Evolutionary conservation across 495 filamentous ascomycete genomes (phyloP).

Genomic region (Talaromyces borbonicus): DNA sequence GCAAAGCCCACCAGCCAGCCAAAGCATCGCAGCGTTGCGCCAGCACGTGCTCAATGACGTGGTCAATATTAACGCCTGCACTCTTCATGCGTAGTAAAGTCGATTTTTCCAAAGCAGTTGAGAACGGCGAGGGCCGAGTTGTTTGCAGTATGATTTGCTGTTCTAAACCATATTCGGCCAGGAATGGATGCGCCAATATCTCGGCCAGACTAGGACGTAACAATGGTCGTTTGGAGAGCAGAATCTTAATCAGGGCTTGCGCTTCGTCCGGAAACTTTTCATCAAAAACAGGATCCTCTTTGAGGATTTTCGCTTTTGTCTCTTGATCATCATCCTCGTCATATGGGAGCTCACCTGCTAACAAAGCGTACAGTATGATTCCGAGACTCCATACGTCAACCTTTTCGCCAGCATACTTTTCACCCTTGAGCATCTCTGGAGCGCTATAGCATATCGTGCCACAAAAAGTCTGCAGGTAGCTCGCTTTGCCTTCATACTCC

Average conservation of each 20-base stretch:
- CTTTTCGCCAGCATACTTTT: slow-evolving; percentile 95
- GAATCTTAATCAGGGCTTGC: slow-evolving; percentile 57
- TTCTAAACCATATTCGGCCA: slow-evolving; percentile 76
- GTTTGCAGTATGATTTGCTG: slow-evolving; percentile 87
- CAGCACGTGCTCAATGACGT: slow-evolving; percentile 87
- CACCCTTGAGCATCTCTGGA: slow-evolving; percentile 95
- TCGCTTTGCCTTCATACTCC: slow-evolving; percentile 92
- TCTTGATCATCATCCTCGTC: slow-evolving; percentile 86
- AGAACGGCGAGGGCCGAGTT: slow-evolving; percentile 74
- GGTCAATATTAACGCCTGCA: slow-evolving; percentile 88
- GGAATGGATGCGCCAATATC: slow-evolving; percentile 79
- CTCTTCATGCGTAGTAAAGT: slow-evolving; percentile 89
- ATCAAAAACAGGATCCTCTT: slow-evolving; percentile 73
- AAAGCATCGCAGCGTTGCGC: slow-evolving; percentile 80
- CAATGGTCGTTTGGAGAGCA: slow-evolving; percentile 83
- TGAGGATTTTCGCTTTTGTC: slow-evolving; percentile 78
- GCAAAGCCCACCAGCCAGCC: slow-evolving; percentile 91
- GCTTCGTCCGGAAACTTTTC: slow-evolving; percentile 71
- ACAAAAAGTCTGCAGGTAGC: slow-evolving; percentile 95
- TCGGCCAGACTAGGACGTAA: slow-evolving; percentile 78
- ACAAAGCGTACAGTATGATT: slow-evolving; percentile 86
- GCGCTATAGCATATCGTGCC: slow-evolving; percentile 97
- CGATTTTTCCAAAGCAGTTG: slow-evolving; percentile 81
- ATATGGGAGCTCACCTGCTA: slow-evolving; percentile 89
- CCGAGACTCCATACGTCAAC: slow-evolving; percentile 98